Conservation (phyloP, 345 rosid species). For the Gossypium rotundifolium region DNA sequence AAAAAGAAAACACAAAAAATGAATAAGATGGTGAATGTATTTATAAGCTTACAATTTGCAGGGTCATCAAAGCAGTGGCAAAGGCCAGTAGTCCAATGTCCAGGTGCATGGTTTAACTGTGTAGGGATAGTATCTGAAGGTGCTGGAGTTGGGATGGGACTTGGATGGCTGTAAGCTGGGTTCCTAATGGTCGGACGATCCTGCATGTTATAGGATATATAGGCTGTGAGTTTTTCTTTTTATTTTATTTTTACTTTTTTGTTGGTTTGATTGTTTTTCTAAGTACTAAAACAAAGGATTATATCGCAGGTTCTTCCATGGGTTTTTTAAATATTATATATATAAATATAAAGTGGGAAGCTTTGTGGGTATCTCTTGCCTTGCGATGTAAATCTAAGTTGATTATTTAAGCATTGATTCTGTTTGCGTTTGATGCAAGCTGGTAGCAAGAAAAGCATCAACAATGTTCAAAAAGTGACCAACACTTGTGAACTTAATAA, state of each 20-base stretch:
- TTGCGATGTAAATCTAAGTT: not conserved
- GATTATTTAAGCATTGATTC: not conserved
- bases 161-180: not conserved
- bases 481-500: no score
- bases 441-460: no score
- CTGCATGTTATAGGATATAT: not conserved
- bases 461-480: no score
- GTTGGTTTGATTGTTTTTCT: not conserved
- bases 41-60: not conserved
- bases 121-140: not conserved
- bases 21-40: not conserved
- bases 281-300: not conserved
- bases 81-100: not conserved
- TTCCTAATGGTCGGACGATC: not conserved
- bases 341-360: not conserved
- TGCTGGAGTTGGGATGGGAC: not conserved
- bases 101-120: not conserved
- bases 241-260: not conserved
- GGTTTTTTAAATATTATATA: no score
- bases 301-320: not conserved
- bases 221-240: not conserved
- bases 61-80: not conserved
- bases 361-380: not conserved
- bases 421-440: no score
- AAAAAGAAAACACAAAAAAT: not conserved